A percentile compares a stretch with the other conserved stretches of the same genome.
phyloP scores from a whole-genome alignment of 2,329 filamentous ascomycete species.

The Microsporum ferrugineum region DNA sequence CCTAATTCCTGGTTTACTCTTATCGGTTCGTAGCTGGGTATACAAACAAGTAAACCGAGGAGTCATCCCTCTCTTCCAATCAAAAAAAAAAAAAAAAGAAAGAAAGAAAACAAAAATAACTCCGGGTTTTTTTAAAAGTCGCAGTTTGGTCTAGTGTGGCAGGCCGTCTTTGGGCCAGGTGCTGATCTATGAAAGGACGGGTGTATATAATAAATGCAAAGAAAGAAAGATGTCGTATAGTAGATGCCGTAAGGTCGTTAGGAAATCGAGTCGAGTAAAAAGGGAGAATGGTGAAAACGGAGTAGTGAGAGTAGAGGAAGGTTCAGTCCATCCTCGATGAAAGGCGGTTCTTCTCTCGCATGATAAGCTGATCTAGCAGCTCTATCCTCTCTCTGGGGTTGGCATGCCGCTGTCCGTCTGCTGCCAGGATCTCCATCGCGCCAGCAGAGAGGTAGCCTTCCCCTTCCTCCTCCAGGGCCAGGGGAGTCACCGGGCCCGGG shows the following conservation, averaged over 20 bases:
- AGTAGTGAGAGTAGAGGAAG: not conserved
- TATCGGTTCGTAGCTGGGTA: not conserved
- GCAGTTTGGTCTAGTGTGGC: not conserved
- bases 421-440: not conserved
- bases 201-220: not conserved
- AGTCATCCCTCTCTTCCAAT: not conserved
- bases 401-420: constrained; percentile 13
- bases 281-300: not conserved
- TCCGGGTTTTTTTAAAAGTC: not conserved
- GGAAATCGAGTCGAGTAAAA: not conserved
- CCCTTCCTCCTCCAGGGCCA: constrained; percentile 32
- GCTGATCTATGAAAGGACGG: not conserved
- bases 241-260: not conserved
- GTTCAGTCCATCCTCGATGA: constrained; percentile 17
- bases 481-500: constrained; percentile 37
- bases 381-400: constrained; percentile 15
- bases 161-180: not conserved
- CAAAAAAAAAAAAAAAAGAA: too few relatives aligned
- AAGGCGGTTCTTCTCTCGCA: constrained; percentile 24
- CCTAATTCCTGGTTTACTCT: not conserved
- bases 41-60: not conserved
- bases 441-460: constrained; percentile 32
- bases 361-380: constrained; percentile 25
- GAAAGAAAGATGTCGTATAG: not conserved
- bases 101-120: not conserved